A percentile compares a stretch with the other conserved stretches of the same genome.
Evolutionary conservation across 1,139 yeast genomes (phyloP).

Genomic region (Geotrichum cucujoidarum): DNA sequence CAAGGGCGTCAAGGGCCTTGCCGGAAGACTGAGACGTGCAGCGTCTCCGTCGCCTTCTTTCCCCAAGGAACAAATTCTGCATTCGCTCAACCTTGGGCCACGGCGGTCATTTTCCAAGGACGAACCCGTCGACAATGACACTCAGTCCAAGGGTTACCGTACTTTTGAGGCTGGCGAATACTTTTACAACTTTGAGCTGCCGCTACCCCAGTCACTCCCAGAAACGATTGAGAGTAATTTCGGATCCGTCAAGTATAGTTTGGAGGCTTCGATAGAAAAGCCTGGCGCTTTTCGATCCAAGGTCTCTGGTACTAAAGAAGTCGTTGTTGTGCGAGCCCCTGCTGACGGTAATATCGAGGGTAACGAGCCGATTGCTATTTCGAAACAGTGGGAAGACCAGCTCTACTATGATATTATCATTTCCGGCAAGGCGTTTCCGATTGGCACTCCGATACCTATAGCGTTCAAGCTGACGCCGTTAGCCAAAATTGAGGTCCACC

Average conservation of each 20-base stretch:
- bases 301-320: constrained; percentile 56
- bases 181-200: constrained; percentile 84
- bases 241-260: constrained; percentile 66
- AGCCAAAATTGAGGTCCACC: constrained; percentile 80
- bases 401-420: constrained; percentile 82
- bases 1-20: constrained; percentile 16
- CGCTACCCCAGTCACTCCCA: constrained; percentile 75
- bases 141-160: constrained; percentile 34
- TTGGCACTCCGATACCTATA: constrained; percentile 78
- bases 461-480: constrained; percentile 79
- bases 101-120: constrained; percentile 18
- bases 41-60: constrained; percentile 21
- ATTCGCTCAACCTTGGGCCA: constrained; percentile 6
- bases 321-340: constrained; percentile 69
- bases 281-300: constrained; percentile 82
- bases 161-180: constrained; percentile 77
- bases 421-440: constrained; percentile 74
- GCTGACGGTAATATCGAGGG: constrained; percentile 77
- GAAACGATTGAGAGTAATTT: constrained; percentile 78
- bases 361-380: constrained; percentile 86
- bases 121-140: constrained; percentile 19
- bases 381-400: constrained; percentile 91
- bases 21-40: constrained; percentile 17
- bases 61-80: constrained; percentile 1
- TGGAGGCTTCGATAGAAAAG: constrained; percentile 68